phyloP scores from a whole-genome alignment of 2,329 filamentous ascomycete species.

The Colletotrichum tabaci region DNA sequence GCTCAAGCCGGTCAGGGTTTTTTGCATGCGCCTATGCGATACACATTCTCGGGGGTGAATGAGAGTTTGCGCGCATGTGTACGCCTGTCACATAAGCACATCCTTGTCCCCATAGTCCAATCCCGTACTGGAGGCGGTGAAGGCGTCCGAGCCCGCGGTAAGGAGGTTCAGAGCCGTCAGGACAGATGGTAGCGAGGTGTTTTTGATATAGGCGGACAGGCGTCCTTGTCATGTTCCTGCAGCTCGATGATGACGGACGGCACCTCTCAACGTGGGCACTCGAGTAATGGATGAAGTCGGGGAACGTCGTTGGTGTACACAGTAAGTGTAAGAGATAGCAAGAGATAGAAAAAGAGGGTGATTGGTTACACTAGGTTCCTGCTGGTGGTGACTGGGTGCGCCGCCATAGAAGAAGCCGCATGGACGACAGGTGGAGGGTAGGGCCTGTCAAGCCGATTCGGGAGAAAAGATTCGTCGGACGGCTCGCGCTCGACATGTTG shows the following conservation, averaged over 20 bases:
- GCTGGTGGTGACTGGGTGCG: neutral
- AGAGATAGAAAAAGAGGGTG: neutral
- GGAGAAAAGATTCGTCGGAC: conserved; percentile 20
- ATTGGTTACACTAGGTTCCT: conserved; percentile 17
- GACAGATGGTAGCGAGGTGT: neutral
- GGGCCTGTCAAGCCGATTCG: conserved; percentile 30
- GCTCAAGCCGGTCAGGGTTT: conserved; percentile 8
- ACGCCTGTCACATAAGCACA: conserved; percentile 29
- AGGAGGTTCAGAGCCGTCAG: neutral
- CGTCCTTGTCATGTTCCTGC: neutral
- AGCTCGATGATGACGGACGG: neutral
- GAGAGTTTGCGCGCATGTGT: neutral
- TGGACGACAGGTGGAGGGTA: conserved; percentile 18
- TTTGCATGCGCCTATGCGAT: conserved; percentile 1
- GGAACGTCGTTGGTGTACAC: neutral
- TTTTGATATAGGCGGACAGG: neutral
- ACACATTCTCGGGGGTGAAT: neutral
- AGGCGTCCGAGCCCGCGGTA: conserved; percentile 23
- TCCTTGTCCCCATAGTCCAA: conserved; percentile 19
- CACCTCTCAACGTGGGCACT: neutral
- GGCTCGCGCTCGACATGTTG: conserved; percentile 7
- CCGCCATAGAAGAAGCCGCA: conserved; percentile 28
- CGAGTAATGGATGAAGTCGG: neutral
- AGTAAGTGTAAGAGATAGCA: neutral
- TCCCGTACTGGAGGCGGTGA: conserved; percentile 13